Conservation (phyloP, 2,329 filamentous ascomycete genomes). For the Xylariaceae sp. region DNA sequence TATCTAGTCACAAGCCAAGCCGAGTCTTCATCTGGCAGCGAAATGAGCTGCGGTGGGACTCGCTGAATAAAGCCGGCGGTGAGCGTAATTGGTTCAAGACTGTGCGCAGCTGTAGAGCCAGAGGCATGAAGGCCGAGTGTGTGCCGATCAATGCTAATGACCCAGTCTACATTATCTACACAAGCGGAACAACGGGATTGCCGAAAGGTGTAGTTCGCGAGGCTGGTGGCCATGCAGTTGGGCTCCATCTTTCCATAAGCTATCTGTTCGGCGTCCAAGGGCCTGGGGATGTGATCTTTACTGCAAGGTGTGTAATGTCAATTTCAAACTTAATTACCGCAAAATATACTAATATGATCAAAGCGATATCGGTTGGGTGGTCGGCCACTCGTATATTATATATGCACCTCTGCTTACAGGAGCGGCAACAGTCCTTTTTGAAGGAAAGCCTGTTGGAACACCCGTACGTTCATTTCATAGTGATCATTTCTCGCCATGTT, state of each 20-base stretch:
- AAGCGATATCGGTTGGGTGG: slow-evolving; percentile 87
- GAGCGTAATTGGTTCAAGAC: slow-evolving; percentile 81
- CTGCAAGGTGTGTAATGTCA: slow-evolving; percentile 49
- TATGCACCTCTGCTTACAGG: slow-evolving; percentile 86
- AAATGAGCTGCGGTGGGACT: slow-evolving; percentile 73
- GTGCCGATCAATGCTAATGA: slow-evolving; percentile 80
- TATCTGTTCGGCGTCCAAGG: slow-evolving; percentile 83
- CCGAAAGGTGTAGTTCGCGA: slow-evolving; percentile 76
- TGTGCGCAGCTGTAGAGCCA: slow-evolving; percentile 68
- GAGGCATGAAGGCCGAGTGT: slow-evolving; percentile 70
- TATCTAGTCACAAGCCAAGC: slow-evolving; percentile 70
- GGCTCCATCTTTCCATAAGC: slow-evolving; percentile 77
- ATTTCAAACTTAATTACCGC: neutral
- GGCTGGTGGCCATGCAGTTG: slow-evolving; percentile 85
- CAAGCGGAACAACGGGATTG: slow-evolving; percentile 70
- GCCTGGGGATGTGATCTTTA: slow-evolving; percentile 70
- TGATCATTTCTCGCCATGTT: neutral
- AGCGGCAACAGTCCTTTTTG: slow-evolving; percentile 84
- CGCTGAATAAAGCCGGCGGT: slow-evolving; percentile 65
- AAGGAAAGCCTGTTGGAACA: slow-evolving; percentile 92
- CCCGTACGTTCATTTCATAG: slow-evolving; percentile 44
- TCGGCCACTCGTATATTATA: slow-evolving; percentile 84
- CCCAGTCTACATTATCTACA: slow-evolving; percentile 82
- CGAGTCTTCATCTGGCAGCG: slow-evolving; percentile 84
- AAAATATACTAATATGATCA: slow-evolving; percentile 14